Evolutionary conservation across 2,329 filamentous ascomycete species (phyloP).

Genomic region (Cladosporium velox): DNA sequence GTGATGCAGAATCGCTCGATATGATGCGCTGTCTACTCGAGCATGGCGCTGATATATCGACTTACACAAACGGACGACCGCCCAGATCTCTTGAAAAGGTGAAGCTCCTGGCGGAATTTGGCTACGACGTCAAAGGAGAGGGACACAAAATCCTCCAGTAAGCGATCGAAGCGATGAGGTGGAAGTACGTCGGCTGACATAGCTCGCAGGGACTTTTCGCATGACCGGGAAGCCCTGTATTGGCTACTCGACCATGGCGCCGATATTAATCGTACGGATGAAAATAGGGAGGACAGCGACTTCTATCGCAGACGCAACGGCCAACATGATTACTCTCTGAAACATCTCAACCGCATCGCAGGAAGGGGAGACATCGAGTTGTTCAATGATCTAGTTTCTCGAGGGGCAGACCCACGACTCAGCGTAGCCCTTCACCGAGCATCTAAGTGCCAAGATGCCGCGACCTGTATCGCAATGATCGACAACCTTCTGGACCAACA

Average conservation of each 20-base stretch:
- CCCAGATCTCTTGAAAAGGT: not conserved
- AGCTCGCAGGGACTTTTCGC: slow-evolving; percentile 10
- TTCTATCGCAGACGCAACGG: not conserved
- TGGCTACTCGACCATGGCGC: not conserved
- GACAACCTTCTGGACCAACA: slow-evolving; percentile 21
- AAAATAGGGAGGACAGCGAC: not conserved
- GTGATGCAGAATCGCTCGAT: not conserved
- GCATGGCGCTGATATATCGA: not conserved
- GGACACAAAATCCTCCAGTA: not conserved
- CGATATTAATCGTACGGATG: not conserved
- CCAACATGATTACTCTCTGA: slow-evolving; percentile 17
- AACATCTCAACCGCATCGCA: slow-evolving; percentile 21
- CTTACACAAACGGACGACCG: not conserved
- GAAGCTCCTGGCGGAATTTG: not conserved
- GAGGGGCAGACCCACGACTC: slow-evolving; percentile 19
- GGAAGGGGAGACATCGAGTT: slow-evolving; percentile 21
- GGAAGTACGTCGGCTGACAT: not conserved
- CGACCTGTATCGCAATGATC: slow-evolving; percentile 15
- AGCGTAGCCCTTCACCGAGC: slow-evolving; percentile 22
- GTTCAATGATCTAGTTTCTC: slow-evolving; percentile 21
- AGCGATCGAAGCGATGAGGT: not conserved
- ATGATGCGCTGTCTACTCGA: slow-evolving; percentile 7
- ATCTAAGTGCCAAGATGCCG: slow-evolving; percentile 14
- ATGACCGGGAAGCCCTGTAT: not conserved
- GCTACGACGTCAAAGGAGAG: not conserved